Base-by-base conservation (phyloP, 2,329 filamentous ascomycete species). In the Penicillium sp. region DNA sequence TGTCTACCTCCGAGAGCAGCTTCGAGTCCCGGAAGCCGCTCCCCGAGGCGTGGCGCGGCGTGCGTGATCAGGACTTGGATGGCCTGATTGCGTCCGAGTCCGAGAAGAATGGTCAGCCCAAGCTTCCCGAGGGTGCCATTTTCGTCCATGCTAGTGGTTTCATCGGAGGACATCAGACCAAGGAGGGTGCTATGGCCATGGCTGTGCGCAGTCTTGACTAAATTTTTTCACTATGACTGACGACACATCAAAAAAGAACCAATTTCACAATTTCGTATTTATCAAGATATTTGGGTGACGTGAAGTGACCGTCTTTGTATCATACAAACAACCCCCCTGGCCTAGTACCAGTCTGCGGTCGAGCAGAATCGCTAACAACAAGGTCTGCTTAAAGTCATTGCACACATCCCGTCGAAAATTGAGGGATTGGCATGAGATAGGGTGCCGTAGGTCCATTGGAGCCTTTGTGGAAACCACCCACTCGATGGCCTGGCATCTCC, bases 91-190 rank as follows among this genome's bases (percentile, higher is more conserved):
- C 67, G 3, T 60, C 60, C 3, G 69, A 70, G 51, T 64, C 65
- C n/a, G 63, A 72, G 47, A 61, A 66, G 47, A 53, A 61, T 26
- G 68, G 66, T n/a, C 64, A 66, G 43, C 55, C 62, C 33, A 66
- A 69, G 48, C 65, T 71, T 9, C 65, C 68, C 5, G 66, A 67
- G 38, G 73, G 90, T 5, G 84, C 88, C 53, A 84, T 98, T 27
- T 98, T 98, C 67, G 86, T 96, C 28, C 93, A 98, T 67, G 90
- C 90, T 3, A 85, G 86, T 45, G 93, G 93, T 27, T 98, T 98
- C 73, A 97, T 97, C 64, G 93, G 93, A 13, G 93, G 93, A 2
- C 94, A 96, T 72, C 85, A 87, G 77, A 94, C 86, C 0, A 93
- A 87, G 62, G 88, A 95, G 52, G 93, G 93, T 28, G 90, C 83